Percentiles rank a stretch among this genome's conserved stretches.
phyloP scores from a whole-genome alignment of 2,329 filamentous ascomycete genomes.

The Periglandula ipomoeae region DNA sequence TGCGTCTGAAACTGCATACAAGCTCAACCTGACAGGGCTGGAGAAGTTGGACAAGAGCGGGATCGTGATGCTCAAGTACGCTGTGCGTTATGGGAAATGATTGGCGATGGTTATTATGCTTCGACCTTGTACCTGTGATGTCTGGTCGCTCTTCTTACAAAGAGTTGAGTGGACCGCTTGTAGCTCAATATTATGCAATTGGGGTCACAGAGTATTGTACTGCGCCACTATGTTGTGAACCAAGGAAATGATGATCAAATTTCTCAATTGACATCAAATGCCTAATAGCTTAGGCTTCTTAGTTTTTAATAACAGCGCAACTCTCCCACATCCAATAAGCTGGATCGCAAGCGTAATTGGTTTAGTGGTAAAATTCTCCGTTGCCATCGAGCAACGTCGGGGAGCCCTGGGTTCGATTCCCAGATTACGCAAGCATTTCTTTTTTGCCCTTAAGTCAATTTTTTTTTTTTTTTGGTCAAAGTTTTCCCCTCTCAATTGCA shows the following conservation, averaged over 20 bases:
- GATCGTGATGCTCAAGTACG: slow-evolving; percentile 15
- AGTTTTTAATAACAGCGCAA: no score
- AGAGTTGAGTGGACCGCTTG: no score
- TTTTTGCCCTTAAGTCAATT: not conserved
- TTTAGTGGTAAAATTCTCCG: slow-evolving; percentile 22
- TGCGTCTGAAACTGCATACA: not conserved
- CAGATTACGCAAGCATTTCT: slow-evolving; percentile 15
- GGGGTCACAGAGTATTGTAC: no score
- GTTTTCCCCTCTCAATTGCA: not conserved
- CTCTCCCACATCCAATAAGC: not conserved
- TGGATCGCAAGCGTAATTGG: slow-evolving; percentile 12
- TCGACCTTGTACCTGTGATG: no score
- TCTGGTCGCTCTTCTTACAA: no score
- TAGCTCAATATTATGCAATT: no score
- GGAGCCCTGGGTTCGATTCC: slow-evolving; percentile 25
- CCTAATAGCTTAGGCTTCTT: accelerated
- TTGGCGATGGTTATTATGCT: no score
- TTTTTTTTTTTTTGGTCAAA: not conserved
- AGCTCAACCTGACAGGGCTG: slow-evolving; percentile 9
- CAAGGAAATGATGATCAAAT: no score
- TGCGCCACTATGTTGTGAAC: no score
- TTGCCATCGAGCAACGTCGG: slow-evolving; percentile 21
- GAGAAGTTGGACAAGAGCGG: slow-evolving; percentile 11
- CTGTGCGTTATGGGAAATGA: slow-evolving; percentile 5
- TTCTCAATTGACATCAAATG: no score